Conservation (phyloP, 2,329 filamentous ascomycete species). For the Chaetomiaceae sp. region DNA sequence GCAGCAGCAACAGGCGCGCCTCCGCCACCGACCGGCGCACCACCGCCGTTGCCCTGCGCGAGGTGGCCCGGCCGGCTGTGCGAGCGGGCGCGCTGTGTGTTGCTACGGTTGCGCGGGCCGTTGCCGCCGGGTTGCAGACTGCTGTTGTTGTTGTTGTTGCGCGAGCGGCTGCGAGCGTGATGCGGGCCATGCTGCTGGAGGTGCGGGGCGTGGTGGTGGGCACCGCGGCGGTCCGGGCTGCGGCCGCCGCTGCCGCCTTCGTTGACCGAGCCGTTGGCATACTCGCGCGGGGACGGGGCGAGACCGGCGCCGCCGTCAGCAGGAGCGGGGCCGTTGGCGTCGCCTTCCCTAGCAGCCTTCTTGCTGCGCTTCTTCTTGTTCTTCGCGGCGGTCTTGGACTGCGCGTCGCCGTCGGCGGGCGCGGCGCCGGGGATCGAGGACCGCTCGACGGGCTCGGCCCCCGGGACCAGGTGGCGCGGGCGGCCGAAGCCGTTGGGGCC, state of each 20-base stretch:
- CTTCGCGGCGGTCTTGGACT: conserved; percentile 82
- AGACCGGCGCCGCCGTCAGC: conserved; percentile 40
- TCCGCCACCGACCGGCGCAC: background rate
- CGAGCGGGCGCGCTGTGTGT: conserved; percentile 38
- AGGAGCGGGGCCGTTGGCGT: conserved; percentile 49
- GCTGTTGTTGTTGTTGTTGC: conserved; percentile 41
- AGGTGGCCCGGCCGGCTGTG: conserved; percentile 23
- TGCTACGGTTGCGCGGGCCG: conserved; percentile 44
- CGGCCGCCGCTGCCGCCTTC: conserved; percentile 57
- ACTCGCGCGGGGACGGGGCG: conserved; percentile 40
- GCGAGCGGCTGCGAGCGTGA: conserved; percentile 45
- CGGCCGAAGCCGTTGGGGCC: conserved; percentile 74
- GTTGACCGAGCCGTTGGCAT: conserved; percentile 38
- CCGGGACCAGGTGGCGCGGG: conserved; percentile 72
- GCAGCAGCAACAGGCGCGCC: conserved; percentile 1
- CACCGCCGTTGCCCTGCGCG: no score
- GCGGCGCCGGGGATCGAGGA: conserved; percentile 62
- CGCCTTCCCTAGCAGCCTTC: conserved; percentile 73
- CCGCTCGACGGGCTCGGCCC: conserved; percentile 67
- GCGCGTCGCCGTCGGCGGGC: conserved; percentile 63
- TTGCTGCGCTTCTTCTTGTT: conserved; percentile 98
- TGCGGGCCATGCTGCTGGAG: conserved; percentile 43
- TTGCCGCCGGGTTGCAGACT: conserved; percentile 4
- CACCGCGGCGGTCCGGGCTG: conserved; percentile 62
- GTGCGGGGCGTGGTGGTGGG: no score